These are phyloP conservation scores for Solanum hybrid DNA, from an alignment of 305 asterid genomes.

Conservation along the genomic window DNA sequence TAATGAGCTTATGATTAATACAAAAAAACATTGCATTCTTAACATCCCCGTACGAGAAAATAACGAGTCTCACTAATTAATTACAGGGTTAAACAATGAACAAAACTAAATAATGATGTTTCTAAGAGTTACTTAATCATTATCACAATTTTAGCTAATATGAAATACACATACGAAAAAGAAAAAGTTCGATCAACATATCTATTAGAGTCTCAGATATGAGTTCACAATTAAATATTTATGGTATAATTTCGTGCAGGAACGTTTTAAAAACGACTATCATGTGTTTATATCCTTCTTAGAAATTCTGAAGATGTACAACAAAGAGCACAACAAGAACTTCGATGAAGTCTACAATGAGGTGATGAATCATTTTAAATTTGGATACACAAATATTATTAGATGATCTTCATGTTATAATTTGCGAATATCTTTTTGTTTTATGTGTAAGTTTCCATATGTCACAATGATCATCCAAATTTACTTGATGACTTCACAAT, in stretches of 20 bases:
- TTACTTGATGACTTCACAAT: constrained; percentile 74
- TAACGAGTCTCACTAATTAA: not conserved
- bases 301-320: too few species aligned
- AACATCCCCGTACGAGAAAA: not conserved
- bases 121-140: too few species aligned
- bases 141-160: too few species aligned
- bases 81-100: not conserved
- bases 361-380: not conserved
- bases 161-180: too few species aligned
- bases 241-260: too few species aligned
- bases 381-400: not conserved
- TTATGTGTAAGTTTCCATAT: not conserved
- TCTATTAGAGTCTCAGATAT: not conserved
- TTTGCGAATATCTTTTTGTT: not conserved
- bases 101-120: too few species aligned
- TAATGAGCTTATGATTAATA: too few species aligned
- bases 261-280: too few species aligned
- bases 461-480: constrained; percentile 60
- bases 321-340: too few species aligned
- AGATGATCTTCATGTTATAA: not conserved
- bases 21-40: too few species aligned
- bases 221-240: too few species aligned
- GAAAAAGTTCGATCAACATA: not conserved
- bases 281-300: too few species aligned
- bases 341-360: not conserved